Evolutionary conservation across 768 basidiomycete species (phyloP), one percentile per base, ranked within the genome.

Genomic region (Boletus rubropictus): DNA sequence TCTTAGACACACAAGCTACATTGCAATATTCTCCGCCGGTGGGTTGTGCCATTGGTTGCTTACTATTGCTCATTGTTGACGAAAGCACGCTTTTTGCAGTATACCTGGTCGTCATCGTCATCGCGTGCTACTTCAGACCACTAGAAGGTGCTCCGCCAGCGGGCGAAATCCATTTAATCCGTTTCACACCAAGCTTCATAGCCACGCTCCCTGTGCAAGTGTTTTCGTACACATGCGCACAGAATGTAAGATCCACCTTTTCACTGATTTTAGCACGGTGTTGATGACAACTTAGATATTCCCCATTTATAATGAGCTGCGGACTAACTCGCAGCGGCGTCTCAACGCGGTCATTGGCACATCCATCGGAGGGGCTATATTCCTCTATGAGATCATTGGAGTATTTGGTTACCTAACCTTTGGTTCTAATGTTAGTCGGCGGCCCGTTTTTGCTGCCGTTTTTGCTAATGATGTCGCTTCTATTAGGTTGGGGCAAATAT

Each of bases 401-500:
- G 65, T 89, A 22, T 85, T 92, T 56, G 93, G 93, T 1, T 97
- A 97, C 63, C 71, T 97, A 43, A 96, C 94, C 0, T 97, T 97
- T 65, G 94, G 94, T 1, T 84, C 83, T 39, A 86, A 80, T 63
- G 89, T 86, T 40, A 41, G 75, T 64, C 7, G 21, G n/a, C 5
- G 31, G 31, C 22, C 31, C 22, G 9, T 12, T 39, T 25, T 31
- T 28, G 35, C 10, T 20, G 4, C 5, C 5, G 4, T 20, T 33
- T 28, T 47, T 7, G 44, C 47, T 56, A 9, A 62, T 34, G 5
- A 3, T 36, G 20, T 15, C 10, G 20, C 7, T 6, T 38, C 36
- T 12, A 14, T 41, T 55, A 89, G 82, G 91, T 97, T 53, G 85
- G 87, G 27, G 80, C 86, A 32, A 96, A 97, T 68, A 87, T 97